Evolutionary conservation across 192 early-diverging fungal species (phyloP), one percentile per base, ranked within the genome.

Genomic region (Dissophora ornata): DNA sequence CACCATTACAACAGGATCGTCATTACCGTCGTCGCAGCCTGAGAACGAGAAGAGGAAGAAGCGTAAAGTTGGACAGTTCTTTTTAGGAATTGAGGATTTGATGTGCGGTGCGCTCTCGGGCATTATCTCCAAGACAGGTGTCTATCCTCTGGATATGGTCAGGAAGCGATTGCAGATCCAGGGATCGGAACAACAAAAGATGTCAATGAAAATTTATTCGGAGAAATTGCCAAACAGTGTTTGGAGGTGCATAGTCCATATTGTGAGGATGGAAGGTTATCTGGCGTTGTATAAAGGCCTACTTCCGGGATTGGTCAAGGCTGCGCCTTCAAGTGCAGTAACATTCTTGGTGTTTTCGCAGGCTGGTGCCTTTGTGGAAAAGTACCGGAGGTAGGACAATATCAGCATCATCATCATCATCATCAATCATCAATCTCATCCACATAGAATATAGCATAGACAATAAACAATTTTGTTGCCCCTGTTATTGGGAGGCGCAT

Each of bases 61-160:
- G 2, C 29, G 33, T 6, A 28, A 40, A 1, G n/a, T 47, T 40
- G 36, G 69, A 0, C 64, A 71, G 4, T 30, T 64, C 26, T 54
- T 81, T 15, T 69, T 58, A 29, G 79, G 64, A 44, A 21, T 62
- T 25, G 79, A 93, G 48, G 91, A 97, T 46, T 85, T 93, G 28
- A 24, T 95, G 10, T 85, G 89, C 47, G 96, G 96, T 4, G 96
- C 89, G 6, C 30, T 92, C 9, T 89, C 95, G 0, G 95, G 95
- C 1, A 79, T 94, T 10, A 62, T 96, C 33, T 87, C 89, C 33
- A 99, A 99, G 68, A 88, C 91, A 0, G 88, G 82, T 6, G 90
- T 97, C 11, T 97, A 96, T 87, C 96, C 96, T 16, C 82, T 99
- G 40, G 97, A 99, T 73, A 85, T 96, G 36, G 90, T 96, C 10